Evolutionary conservation across 352 stramenopile species (phyloP).

Genomic region (Globisporangium middletonii): DNA sequence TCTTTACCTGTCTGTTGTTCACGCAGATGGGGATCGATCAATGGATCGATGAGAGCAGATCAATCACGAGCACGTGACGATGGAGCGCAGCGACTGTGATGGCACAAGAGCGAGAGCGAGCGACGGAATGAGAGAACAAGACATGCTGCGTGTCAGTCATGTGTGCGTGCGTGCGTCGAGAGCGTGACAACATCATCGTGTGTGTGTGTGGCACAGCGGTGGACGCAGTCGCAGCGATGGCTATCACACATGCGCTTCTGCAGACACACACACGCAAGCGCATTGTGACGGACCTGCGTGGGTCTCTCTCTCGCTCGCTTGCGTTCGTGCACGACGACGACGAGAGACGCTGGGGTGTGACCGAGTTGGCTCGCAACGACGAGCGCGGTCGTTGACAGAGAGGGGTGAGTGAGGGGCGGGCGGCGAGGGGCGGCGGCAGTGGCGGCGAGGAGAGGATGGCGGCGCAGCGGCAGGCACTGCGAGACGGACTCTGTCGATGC

Average conservation of each 20-base stretch:
- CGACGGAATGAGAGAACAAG: not conserved
- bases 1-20: not conserved
- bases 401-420: not conserved
- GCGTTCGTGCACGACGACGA: too few species aligned
- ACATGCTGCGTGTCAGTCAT: not conserved
- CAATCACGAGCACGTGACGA: slow-evolving; percentile 9
- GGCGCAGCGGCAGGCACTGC: too few species aligned
- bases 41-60: slow-evolving; percentile 16
- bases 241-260: not conserved
- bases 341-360: too few species aligned
- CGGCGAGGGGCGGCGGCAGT: not conserved
- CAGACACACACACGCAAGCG: not conserved
- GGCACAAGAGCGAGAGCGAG: not conserved
- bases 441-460: not conserved
- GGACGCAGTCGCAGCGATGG: too few species aligned
- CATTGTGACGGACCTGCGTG: not conserved
- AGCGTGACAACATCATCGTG: too few species aligned
- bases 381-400: not conserved
- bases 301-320: not conserved
- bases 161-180: not conserved
- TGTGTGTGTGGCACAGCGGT: too few species aligned
- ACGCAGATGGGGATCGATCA: slow-evolving; percentile 15
- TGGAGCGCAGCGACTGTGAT: not conserved
- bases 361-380: too few species aligned
- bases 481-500: not conserved